A percentile compares a stretch with the other conserved stretches of the same genome.
Evolutionary conservation across 2,329 filamentous ascomycete species (phyloP).

Genomic region (Fusarium sp.): DNA sequence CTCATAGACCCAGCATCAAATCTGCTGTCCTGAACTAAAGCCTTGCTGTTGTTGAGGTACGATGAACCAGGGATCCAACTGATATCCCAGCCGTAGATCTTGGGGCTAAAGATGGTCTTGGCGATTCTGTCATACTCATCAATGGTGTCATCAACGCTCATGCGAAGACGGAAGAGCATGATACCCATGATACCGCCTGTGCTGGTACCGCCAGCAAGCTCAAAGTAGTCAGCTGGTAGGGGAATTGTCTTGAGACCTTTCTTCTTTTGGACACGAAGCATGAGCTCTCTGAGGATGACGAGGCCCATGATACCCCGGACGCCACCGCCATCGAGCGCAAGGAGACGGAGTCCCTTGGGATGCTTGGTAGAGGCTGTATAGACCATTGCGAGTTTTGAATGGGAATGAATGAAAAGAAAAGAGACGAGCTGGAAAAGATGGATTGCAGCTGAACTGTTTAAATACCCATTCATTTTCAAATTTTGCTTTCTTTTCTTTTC

Average conservation of each 20-base stretch:
- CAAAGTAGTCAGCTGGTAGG: constrained; percentile 24
- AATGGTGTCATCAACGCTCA: constrained; percentile 28
- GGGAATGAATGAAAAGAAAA: not conserved
- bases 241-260: not conserved
- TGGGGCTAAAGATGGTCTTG: constrained; percentile 25
- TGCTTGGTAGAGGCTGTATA: not conserved
- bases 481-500: not conserved
- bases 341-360: not conserved
- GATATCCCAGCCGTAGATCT: constrained; percentile 20
- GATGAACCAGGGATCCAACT: constrained; percentile 8
- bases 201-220: constrained; percentile 30
- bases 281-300: constrained; percentile 8
- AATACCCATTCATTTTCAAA: not conserved
- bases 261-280: not conserved
- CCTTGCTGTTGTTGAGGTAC: constrained; percentile 22
- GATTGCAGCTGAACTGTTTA: not conserved
- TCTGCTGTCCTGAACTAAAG: constrained; percentile 16
- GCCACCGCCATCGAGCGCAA: not conserved
- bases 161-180: constrained; percentile 35
- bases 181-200: constrained; percentile 31
- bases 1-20: constrained; percentile 22
- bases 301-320: constrained; percentile 14
- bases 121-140: constrained; percentile 29
- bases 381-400: not conserved
- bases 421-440: fast-evolving